phyloP scores from a whole-genome alignment of 345 rosid species.

The Brassica juncea region DNA sequence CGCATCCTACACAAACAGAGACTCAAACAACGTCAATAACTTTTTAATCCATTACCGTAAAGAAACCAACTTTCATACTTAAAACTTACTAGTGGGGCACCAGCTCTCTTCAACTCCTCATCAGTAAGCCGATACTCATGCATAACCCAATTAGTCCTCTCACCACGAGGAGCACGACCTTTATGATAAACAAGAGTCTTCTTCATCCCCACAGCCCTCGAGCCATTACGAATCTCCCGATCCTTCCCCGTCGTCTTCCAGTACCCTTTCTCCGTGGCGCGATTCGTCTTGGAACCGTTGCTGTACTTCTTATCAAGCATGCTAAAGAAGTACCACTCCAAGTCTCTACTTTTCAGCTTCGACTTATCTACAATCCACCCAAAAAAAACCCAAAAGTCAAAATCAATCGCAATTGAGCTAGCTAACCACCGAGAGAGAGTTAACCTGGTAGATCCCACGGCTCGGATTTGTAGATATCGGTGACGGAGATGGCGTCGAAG shows the following conservation, averaged over 20 bases:
- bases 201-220: constrained; percentile 79
- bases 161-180: constrained; percentile 91
- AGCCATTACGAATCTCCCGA: constrained; percentile 52
- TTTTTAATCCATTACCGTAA: background rate
- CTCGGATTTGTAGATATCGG: constrained; percentile 81
- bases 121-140: constrained; percentile 88
- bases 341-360: constrained; percentile 82
- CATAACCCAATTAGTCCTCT: constrained; percentile 98
- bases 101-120: constrained; percentile 63
- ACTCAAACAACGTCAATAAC: constrained; percentile 22
- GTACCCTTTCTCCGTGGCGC: constrained; percentile 94
- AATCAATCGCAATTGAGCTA: background rate
- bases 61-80: background rate
- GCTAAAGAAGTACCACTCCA: constrained; percentile 96
- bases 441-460: constrained; percentile 99
- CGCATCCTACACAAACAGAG: constrained; percentile 55
- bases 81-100: constrained; percentile 60
- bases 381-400: background rate
- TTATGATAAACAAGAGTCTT: constrained; percentile 92
- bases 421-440: background rate
- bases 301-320: constrained; percentile 79
- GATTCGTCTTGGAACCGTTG: constrained; percentile 83
- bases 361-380: constrained; percentile 53
- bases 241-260: constrained; percentile 99
- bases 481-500: constrained; percentile 72